phyloP scores from a whole-genome alignment of 441 rosid genomes.

The Populus hybrid region DNA sequence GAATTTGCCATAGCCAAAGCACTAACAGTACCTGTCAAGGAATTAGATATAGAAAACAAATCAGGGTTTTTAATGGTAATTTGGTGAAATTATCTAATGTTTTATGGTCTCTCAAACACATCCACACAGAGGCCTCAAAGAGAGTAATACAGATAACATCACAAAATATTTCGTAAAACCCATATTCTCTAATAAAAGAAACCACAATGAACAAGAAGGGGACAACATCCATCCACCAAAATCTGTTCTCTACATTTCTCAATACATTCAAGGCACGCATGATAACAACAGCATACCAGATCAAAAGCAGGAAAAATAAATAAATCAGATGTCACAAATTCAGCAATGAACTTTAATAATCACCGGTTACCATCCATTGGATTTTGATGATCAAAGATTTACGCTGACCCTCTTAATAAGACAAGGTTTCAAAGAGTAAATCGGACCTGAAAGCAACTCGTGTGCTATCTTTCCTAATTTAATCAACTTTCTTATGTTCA shows the following conservation, averaged over 20 bases:
- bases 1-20: constrained; percentile 65
- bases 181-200: background rate
- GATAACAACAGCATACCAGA: background rate
- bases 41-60: background rate
- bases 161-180: background rate
- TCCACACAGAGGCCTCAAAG: background rate
- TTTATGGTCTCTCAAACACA: background rate
- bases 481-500: background rate
- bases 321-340: background rate
- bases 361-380: background rate
- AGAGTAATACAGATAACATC: background rate
- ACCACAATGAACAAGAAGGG: background rate
- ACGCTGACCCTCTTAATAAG: background rate
- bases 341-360: background rate
- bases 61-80: background rate
- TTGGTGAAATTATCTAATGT: background rate
- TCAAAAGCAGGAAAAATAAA: background rate
- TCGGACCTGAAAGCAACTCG: constrained; percentile 8
- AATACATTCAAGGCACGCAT: background rate
- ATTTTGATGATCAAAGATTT: no score
- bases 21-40: constrained; percentile 29
- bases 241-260: background rate
- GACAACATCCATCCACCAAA: background rate
- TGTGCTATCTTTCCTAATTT: background rate
- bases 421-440: background rate